Evolutionary conservation across 192 early-diverging fungal genomes (phyloP), one percentile per base, ranked within the genome.

Genomic region (Umbelopsis sp.): DNA sequence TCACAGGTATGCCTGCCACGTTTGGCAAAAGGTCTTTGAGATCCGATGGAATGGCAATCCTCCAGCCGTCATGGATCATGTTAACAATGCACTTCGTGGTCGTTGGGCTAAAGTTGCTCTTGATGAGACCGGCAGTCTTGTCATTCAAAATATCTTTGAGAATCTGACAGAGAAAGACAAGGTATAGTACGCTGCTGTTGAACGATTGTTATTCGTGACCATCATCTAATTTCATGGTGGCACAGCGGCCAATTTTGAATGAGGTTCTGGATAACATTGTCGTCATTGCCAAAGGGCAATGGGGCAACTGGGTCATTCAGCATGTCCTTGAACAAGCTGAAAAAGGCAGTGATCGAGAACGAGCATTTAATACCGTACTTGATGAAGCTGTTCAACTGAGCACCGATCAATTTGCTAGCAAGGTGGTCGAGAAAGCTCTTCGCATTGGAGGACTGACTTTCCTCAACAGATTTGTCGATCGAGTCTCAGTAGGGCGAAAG

Each of bases 261-360:
- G 91, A 92, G 66, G 83, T 92, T 12, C 71, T 91, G 15, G 78
- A 79, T 10, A 76, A 83, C 15, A 87, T 88, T 21, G 82, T 84
- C 9, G 81, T 84, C 15, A 89, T 92, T 61, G 84, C 91, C 16
- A 86, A 86, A 75, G 88, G 91, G 13, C 91, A 92, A 73, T 92
- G 91, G 91, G 91, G 91, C 16, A 92, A 92, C 75, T 92, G 91
- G 91, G 91, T 92, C 4, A 90, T 91, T 51, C 91, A 92, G 61
- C 91, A 92, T 70, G 77, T 92, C 2, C 78, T 92, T 7, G 91
- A 92, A 68, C 86, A 92, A 61, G 74, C 74, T 20, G 74, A 75
- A 70, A 64, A 67, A 7, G 86, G 87, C 2, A 46, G 74, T 7
- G 89, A 92, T 66, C 80, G 87, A n/a, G 80, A 85, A 13, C 51